Evolutionary conservation across 2,329 filamentous ascomycete species (phyloP), one percentile per base, ranked within the genome.

Genomic region (Ophiostoma perfectum): DNA sequence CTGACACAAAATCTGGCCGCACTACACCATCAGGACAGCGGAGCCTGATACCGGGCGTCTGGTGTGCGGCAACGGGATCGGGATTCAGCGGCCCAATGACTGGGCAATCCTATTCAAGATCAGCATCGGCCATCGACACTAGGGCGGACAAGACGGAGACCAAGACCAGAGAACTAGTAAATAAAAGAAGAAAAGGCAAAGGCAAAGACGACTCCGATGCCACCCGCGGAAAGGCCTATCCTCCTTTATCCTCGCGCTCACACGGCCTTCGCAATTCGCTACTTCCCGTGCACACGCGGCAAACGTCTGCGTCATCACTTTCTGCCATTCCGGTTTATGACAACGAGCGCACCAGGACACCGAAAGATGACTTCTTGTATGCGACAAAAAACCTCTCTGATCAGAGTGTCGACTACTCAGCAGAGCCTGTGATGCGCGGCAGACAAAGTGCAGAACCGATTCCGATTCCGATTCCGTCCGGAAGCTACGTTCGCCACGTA

Each of bases 171-270:
- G 58, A 60, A 6, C 27, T 14, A 8, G 11, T 4, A 5, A 16
- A 63, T 42, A n/a, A 5, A 42, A 18, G 42, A 36, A 38, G 38
- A 41, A n/a, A 63, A 9, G 38, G 60, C 27, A 18, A n/a, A 27
- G 7, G 1, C 6, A 18, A 42, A 4, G 16, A 38, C 8, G 8
- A 12, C 39, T 1, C 38, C n/a, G n/a, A 38, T 11, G 42, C 5
- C 8, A 63, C 38, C 2, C 11, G 65, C 18, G 71, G 71, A 27
- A 27, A 65, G 36, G 70, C 67, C 7, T 75, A 74, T 47, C 76
- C 76, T 2, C 76, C 75, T 0, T 74, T 75, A 0, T 74, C 76
- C 16, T 78, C 77, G 6, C 73, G 75, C 38, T 75, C 75, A 9
- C 75, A 74, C 12, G 74, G 73, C 64, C 64, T 77, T 42, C 74